Conservation (phyloP, 2,329 filamentous ascomycete species). For the Eurotiales sp. region DNA sequence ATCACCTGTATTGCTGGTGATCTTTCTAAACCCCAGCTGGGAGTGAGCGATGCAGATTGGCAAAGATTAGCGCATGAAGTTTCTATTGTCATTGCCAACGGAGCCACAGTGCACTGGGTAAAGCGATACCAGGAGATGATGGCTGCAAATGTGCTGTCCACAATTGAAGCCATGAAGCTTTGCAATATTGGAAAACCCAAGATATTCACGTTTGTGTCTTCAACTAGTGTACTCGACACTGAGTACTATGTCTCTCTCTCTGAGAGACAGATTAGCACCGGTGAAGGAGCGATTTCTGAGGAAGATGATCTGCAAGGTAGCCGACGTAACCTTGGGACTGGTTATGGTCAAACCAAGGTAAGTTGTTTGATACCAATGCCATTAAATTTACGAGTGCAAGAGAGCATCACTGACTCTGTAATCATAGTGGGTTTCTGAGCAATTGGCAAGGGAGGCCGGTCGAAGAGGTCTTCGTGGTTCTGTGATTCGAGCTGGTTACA, state of each 20-base stretch:
- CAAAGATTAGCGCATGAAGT: constrained; percentile 60
- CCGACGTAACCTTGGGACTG: constrained; percentile 71
- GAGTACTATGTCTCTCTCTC: constrained; percentile 77
- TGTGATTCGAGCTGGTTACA: constrained; percentile 80
- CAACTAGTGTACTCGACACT: constrained; percentile 76
- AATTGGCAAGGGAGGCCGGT: constrained; percentile 74
- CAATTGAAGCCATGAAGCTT: constrained; percentile 69
- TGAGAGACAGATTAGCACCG: constrained; percentile 56
- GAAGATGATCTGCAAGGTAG: constrained; percentile 75
- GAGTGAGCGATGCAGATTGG: constrained; percentile 65
- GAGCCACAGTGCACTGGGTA: constrained; percentile 76
- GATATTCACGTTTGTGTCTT: constrained; percentile 75
- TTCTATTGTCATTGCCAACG: constrained; percentile 78
- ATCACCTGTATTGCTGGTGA: constrained; percentile 70
- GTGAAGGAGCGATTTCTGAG: constrained; percentile 66
- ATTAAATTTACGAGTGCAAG: background rate
- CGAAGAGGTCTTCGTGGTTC: constrained; percentile 69
- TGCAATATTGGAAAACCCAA: constrained; percentile 77
- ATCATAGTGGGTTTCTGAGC: constrained; percentile 65
- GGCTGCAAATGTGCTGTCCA: constrained; percentile 74
- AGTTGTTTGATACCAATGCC: background rate
- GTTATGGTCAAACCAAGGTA: constrained; percentile 80
- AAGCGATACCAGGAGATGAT: constrained; percentile 69
- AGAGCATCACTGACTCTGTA: background rate
- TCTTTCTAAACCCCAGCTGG: constrained; percentile 67